Conservation (phyloP, 2,329 filamentous ascomycete genomes). For the Rhynchosporium graminicola region DNA sequence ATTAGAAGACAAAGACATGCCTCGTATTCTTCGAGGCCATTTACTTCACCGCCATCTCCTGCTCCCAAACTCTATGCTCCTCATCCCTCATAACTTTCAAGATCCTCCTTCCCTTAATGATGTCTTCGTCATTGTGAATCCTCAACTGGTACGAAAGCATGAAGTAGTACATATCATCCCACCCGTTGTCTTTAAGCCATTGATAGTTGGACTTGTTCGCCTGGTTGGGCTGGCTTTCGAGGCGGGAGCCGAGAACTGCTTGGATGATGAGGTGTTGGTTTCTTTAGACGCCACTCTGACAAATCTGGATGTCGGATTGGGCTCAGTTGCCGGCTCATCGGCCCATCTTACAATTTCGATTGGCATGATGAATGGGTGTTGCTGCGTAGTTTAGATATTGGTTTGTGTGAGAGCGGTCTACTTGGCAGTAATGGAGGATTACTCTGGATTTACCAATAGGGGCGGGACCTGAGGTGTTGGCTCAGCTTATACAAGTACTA, state of each 20-base stretch:
- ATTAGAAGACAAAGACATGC: too few relatives aligned
- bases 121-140: neutral
- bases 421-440: too few relatives aligned
- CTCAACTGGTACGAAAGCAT: neutral
- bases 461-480: too few relatives aligned
- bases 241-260: neutral
- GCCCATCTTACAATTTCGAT: too few relatives aligned
- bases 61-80: neutral
- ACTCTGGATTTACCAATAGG: too few relatives aligned
- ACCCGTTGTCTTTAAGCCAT: neutral
- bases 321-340: too few relatives aligned
- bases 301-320: too few relatives aligned
- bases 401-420: too few relatives aligned
- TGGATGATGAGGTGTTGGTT: neutral
- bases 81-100: neutral
- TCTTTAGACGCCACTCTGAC: too few relatives aligned
- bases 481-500: too few relatives aligned
- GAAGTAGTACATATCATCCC: neutral
- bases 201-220: neutral
- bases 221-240: neutral
- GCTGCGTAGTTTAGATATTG: too few relatives aligned
- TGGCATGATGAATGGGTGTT: too few relatives aligned
- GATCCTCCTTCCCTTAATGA: neutral
- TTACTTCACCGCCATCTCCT: neutral
- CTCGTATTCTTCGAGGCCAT: neutral